Evolutionary conservation across 192 early-diverging fungal genomes (phyloP), one percentile per base, ranked within the genome.

Genomic region (Rhizoclosmatium sp.): DNA sequence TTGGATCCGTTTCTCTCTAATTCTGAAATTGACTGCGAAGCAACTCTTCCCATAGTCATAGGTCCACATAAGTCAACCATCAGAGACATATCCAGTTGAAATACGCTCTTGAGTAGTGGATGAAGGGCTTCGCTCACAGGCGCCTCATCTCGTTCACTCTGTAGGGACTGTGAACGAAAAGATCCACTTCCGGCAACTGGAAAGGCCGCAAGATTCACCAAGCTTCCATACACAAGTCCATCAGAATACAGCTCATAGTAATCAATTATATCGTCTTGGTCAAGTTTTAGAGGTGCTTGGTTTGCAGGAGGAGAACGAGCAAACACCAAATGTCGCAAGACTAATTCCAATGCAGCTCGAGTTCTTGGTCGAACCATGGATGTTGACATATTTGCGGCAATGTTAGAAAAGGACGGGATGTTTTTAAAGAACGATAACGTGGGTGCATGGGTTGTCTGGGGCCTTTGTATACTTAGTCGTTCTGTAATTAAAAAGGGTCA

Each of bases 241-340:
- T 65, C 40, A 1, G 58, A 58, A 49, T 73, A 80, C 10, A 80
- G 59, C 3, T 71, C 78, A 47, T 62, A 64, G 44, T 80, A 80
- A 23, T 80, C 42, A 66, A 72, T 80, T 3, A 54, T 31, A 23
- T 71, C 44, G 23, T 19, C 16, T 16, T 71, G 47, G 39, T 71
- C 51, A 10, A 65, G 54, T 9, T 56, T 9, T 19, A 40, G 21
- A 40, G 60, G 14, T 62, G 14, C 21, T 62, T 7, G 9, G 4
- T 21, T 45, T 71, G 10, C 51, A 10, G 21, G 62, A 16, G 14
- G 31, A 45, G 23, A 9, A 3, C 21, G 44, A 7, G 69, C 62
- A 51, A 80, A 80, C 14, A 80, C 70, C 12, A 80, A 47, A 73
- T 80, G 78, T 61, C 78, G 69, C 62, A 80, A 65, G 14, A 80